Percentiles rank a stretch among this genome's conserved stretches.
Evolutionary conservation across 371 early-diverging fungal species (phyloP).

Genomic region (Apophysomyces elegans): DNA sequence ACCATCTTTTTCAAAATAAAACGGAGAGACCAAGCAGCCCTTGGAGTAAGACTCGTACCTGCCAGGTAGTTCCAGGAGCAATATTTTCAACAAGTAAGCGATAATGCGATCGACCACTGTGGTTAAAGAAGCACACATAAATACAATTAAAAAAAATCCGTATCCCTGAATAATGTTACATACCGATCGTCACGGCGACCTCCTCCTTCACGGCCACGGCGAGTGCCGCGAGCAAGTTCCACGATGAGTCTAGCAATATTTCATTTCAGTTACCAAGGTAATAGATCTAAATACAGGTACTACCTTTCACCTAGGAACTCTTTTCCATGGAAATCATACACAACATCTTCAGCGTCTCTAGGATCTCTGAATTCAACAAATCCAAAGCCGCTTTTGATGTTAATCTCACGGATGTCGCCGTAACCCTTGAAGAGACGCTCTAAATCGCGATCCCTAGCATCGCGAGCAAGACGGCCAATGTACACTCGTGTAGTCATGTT

Average conservation of each 20-base stretch:
- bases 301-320: slow-evolving; percentile 81
- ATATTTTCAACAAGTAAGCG: slow-evolving; percentile 75
- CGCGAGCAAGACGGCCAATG: slow-evolving; percentile 72
- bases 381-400: slow-evolving; percentile 76
- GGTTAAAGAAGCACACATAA: not conserved
- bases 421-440: slow-evolving; percentile 70
- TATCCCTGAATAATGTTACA: not conserved
- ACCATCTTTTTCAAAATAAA: slow-evolving; percentile 16
- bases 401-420: slow-evolving; percentile 76
- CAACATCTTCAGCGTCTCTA: slow-evolving; percentile 78
- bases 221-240: slow-evolving; percentile 73
- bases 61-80: slow-evolving; percentile 78
- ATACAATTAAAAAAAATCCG: not conserved
- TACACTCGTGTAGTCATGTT: slow-evolving; percentile 69
- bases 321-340: slow-evolving; percentile 71
- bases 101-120: slow-evolving; percentile 60
- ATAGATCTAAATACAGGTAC: not conserved
- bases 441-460: slow-evolving; percentile 70
- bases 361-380: slow-evolving; percentile 78
- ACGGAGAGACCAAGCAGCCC: slow-evolving; percentile 14
- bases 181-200: slow-evolving; percentile 45
- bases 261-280: not conserved
- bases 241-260: slow-evolving; percentile 64
- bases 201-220: slow-evolving; percentile 54
- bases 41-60: slow-evolving; percentile 65